Evolutionary conservation across 2,329 filamentous ascomycete species (phyloP).

Genomic region (Zalaria sp.): DNA sequence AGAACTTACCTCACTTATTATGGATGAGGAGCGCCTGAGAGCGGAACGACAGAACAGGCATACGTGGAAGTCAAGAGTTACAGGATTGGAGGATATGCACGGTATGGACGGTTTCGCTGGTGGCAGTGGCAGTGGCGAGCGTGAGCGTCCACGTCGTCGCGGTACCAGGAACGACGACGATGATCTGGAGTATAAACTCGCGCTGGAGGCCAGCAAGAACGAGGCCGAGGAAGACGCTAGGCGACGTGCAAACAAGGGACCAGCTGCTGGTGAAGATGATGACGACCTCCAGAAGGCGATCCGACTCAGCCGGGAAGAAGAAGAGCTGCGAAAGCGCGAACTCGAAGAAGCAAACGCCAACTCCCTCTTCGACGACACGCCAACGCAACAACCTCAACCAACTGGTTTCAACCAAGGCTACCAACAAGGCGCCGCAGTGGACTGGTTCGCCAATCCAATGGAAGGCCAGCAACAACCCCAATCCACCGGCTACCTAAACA

Average conservation of each 20-base stretch:
- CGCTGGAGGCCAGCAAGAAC: conserved; percentile 86
- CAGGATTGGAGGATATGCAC: conserved; percentile 73
- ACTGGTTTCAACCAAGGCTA: conserved; percentile 96
- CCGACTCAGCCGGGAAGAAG: conserved; percentile 86
- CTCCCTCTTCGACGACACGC: conserved; percentile 74
- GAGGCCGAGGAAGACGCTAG: conserved; percentile 86
- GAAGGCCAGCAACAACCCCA: conserved; percentile 53
- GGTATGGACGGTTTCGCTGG: conserved; percentile 28
- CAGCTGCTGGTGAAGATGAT: conserved; percentile 43
- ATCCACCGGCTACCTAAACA: conserved; percentile 52
- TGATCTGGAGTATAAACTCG: conserved; percentile 78
- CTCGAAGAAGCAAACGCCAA: conserved; percentile 74
- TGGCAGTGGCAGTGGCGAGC: conserved; percentile 11
- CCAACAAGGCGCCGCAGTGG: conserved; percentile 88
- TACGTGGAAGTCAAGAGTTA: conserved; percentile 92
- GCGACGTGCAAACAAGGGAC: conserved; percentile 40
- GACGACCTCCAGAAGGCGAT: conserved; percentile 92
- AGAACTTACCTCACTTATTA: conserved; percentile 79
- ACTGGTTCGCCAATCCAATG: conserved; percentile 94
- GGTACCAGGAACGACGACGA: conserved; percentile 48
- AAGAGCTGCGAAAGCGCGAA: conserved; percentile 73
- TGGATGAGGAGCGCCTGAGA: conserved; percentile 86
- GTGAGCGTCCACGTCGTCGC: conserved; percentile 22
- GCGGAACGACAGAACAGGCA: conserved; percentile 83
- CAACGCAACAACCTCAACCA: conserved; percentile 49